A percentile compares a stretch with the other conserved stretches of the same genome.
These are phyloP conservation scores for Parascedosporium putredinis DNA, from an alignment of 2,329 filamentous ascomycete species.

Conservation along the genomic window DNA sequence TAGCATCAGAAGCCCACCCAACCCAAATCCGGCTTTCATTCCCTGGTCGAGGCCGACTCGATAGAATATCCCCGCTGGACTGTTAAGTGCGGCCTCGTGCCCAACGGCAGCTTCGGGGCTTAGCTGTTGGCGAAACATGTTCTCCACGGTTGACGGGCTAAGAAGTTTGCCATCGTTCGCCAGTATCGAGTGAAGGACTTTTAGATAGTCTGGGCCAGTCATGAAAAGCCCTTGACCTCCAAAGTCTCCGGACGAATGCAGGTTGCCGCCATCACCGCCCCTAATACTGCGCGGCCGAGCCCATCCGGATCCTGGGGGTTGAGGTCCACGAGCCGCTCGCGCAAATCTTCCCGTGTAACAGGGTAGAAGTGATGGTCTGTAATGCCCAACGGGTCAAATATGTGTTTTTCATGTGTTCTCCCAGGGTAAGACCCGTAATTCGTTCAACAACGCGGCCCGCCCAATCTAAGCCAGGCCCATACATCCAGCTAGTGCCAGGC, in stretches of 20 bases:
- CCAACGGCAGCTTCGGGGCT: conserved; percentile 16
- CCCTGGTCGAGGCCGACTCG: conserved; percentile 21
- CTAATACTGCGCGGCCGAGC: conserved; percentile 24
- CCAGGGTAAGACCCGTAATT: conserved; percentile 29
- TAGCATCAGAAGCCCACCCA: conserved; percentile 30
- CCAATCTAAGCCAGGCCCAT: conserved; percentile 41
- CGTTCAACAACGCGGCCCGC: conserved; percentile 39
- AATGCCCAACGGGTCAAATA: conserved; percentile 34
- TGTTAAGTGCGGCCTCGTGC: conserved; percentile 18
- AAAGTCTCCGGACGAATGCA: conserved; percentile 24
- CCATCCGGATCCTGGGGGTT: conserved; percentile 27
- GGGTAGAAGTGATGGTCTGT: conserved; percentile 28
- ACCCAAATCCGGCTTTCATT: conserved; percentile 25
- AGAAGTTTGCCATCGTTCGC: conserved; percentile 38
- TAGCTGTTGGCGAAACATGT: conserved; percentile 38
- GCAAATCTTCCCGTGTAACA: conserved; percentile 23
- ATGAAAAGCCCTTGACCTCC: conserved; percentile 34
- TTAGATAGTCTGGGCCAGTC: conserved; percentile 27
- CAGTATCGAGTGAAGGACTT: conserved; percentile 34
- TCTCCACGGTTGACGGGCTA: conserved; percentile 25
- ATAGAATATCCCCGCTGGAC: conserved; percentile 25
- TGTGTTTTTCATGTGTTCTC: conserved; percentile 31
- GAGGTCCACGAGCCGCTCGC: conserved; percentile 23
- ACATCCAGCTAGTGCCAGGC: conserved; percentile 40
- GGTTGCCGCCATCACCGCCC: conserved; percentile 22